Evolutionary conservation across 108 stramenopile genomes (phyloP), one percentile per base, ranked within the genome.

Genomic region (Fistulifera solaris): DNA sequence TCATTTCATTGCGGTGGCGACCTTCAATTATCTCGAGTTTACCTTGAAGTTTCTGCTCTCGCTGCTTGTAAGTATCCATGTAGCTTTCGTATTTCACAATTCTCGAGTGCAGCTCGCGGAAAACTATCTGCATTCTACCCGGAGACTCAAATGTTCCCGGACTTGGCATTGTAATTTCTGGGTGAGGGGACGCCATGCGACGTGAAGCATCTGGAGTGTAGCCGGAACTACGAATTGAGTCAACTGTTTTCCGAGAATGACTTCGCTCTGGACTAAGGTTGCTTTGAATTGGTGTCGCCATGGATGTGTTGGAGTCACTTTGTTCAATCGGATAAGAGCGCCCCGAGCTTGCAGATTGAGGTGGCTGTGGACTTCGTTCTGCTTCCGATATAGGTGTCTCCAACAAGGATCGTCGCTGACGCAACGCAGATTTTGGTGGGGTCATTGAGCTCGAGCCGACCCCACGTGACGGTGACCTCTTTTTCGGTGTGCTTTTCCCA

Each of bases 1-100:
- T 70, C 78, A 82, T 76, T 58, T 90, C 74, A 27, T 76, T 67
- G 24, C 83, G 71, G 31, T 67, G 71, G 14, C 62, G 53, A 12
- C 71, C 62, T 28, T 77, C 68, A 31, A 62, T 27, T 21, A 75
- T 66, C 45, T 90, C 81, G 40, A 82, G 25, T 60, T 71, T 63
- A 18, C 45, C 17, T 0, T 48, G 39, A 2, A 78, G 61, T 40
- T 77, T 72, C 6, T 53, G 52, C 57, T 90, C 88, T 41, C 74
- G 70, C 42, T 73, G 5, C 12, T 51, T 23, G 25, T 51, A 51
- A 6, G 50, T 26, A 22, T 51, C 24, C 6, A 51, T n/a, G 22
- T 22, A n/a, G 6, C n/a, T 26, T 51, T 51, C 24, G 24, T 22
- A 27, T 23, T 23, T 26, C 23, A 55, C 27, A 23, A 19, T 56